These are phyloP conservation scores for Beauveria asiatica DNA, from an alignment of 2,329 filamentous ascomycete genomes.

Conservation along the genomic window DNA sequence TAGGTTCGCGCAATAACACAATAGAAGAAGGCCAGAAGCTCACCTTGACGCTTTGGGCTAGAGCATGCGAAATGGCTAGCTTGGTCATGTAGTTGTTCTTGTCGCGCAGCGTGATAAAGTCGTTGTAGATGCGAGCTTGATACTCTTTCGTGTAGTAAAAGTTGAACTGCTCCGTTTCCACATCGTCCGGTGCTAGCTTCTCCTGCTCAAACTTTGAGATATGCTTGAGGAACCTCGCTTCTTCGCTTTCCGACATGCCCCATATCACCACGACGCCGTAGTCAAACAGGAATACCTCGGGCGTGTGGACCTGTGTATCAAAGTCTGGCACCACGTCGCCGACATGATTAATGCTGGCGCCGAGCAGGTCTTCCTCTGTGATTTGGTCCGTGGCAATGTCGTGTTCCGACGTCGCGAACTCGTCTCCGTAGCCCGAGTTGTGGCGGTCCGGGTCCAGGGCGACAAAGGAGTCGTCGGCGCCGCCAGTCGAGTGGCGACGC, in stretches of 20 bases:
- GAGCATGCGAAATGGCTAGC: slow-evolving; percentile 87
- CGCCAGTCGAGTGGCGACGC: slow-evolving; percentile 66
- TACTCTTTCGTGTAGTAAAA: slow-evolving; percentile 99
- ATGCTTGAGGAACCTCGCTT: slow-evolving; percentile 86
- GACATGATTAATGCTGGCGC: slow-evolving; percentile 25
- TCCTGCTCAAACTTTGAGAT: slow-evolving; percentile 90
- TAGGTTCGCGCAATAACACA: background rate
- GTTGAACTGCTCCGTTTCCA: slow-evolving; percentile 96
- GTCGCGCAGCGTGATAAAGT: slow-evolving; percentile 91
- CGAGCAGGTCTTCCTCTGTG: slow-evolving; percentile 26
- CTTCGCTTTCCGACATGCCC: slow-evolving; percentile 90
- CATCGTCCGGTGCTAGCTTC: slow-evolving; percentile 78
- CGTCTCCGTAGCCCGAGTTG: slow-evolving; percentile 23
- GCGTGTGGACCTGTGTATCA: slow-evolving; percentile 80
- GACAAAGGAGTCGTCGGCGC: slow-evolving; percentile 26
- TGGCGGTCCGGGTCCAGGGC: slow-evolving; percentile 37
- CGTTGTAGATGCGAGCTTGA: slow-evolving; percentile 97
- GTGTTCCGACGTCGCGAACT: slow-evolving; percentile 18
- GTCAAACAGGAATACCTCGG: slow-evolving; percentile 92
- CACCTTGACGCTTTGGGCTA: slow-evolving; percentile 92
- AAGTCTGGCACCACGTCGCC: slow-evolving; percentile 56
- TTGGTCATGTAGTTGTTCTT: slow-evolving; percentile 98
- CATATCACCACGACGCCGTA: slow-evolving; percentile 97
- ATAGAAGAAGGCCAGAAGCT: background rate
- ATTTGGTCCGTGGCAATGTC: slow-evolving; percentile 20